Conservation (phyloP, 768 basidiomycete genomes). For the Candolleomyces eurysporus region DNA sequence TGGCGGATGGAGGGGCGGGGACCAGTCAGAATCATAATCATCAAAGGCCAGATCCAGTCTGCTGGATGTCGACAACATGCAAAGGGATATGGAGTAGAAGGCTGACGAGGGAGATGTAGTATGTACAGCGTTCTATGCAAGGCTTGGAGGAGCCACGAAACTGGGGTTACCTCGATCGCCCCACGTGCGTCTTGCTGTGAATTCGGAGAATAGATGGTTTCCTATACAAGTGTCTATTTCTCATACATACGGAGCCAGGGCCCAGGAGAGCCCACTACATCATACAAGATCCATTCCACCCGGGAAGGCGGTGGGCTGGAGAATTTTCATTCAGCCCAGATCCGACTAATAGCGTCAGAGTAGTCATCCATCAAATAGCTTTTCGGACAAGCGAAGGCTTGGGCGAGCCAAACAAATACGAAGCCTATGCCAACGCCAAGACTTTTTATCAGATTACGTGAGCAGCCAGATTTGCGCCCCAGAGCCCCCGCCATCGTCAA, state of each 20-base stretch:
- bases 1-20: constrained; percentile 44
- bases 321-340: no score
- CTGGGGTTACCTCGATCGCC: neutral
- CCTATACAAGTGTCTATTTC: no score
- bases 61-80: constrained; percentile 60
- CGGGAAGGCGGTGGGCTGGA: no score
- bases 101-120: neutral
- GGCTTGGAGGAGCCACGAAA: neutral
- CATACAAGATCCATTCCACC: no score
- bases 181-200: neutral
- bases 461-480: constrained; percentile 17
- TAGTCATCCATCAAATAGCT: no score
- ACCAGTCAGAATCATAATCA: constrained; percentile 74
- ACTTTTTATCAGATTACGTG: constrained; percentile 22
- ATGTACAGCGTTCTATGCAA: neutral
- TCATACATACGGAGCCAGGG: no score
- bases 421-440: neutral
- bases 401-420: neutral
- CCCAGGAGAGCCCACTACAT: no score
- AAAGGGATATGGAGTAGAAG: constrained; percentile 15
- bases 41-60: constrained; percentile 55
- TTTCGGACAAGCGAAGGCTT: neutral
- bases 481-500: constrained; percentile 25
- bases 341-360: no score
- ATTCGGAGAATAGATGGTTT: neutral